These are phyloP conservation scores for Globisporangium perplexum DNA, from an alignment of 352 stramenopile genomes.

Conservation along the genomic window DNA sequence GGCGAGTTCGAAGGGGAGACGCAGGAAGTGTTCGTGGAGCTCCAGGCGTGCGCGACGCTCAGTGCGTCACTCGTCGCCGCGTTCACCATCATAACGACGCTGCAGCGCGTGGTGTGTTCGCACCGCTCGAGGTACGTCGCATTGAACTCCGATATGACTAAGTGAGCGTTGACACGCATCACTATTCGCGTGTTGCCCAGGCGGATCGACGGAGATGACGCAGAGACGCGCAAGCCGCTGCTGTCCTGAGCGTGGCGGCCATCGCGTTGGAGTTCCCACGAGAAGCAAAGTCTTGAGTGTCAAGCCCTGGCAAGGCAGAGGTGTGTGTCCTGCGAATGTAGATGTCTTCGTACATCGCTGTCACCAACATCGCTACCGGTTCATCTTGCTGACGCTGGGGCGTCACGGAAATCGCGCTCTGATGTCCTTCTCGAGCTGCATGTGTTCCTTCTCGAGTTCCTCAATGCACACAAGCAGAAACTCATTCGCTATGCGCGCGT, in stretches of 20 bases:
- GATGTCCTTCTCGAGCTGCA: no score
- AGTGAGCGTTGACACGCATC: background rate
- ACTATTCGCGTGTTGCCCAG: background rate
- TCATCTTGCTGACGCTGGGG: no score
- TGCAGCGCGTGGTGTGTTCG: slow-evolving; percentile 14
- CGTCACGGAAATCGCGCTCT: no score
- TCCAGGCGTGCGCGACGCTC: slow-evolving; percentile 37
- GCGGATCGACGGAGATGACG: background rate
- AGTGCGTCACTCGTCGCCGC: slow-evolving; percentile 19
- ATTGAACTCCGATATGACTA: background rate
- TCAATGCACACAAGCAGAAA: no score
- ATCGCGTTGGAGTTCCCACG: background rate
- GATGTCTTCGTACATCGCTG: no score
- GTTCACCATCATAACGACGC: slow-evolving; percentile 19
- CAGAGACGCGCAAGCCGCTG: slow-evolving; percentile 6
- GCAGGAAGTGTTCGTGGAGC: slow-evolving; percentile 21
- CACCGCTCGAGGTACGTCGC: background rate
- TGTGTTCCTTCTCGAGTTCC: no score
- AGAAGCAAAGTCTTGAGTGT: no score
- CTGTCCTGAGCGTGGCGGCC: background rate
- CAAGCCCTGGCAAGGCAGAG: no score
- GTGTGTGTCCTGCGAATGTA: no score
- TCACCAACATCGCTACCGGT: no score
- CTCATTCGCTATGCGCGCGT: no score
- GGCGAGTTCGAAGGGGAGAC: slow-evolving; percentile 15